Conservation (phyloP, 2,329 filamentous ascomycete genomes). For the Stagonosporopsis cucurbitacearum region DNA sequence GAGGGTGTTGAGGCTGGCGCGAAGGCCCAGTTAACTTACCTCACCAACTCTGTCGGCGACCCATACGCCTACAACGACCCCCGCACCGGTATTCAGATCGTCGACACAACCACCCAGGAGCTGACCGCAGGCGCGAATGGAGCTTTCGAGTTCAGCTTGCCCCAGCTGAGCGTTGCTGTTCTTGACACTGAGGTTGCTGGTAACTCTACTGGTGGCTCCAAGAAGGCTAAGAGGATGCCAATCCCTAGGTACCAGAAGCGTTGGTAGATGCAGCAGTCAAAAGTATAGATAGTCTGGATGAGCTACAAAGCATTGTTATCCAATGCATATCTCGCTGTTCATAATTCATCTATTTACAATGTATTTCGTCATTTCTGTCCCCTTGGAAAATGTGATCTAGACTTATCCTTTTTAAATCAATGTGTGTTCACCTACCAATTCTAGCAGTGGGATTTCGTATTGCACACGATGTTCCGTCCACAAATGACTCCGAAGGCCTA, state of each 20-base stretch:
- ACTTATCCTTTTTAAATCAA: not conserved
- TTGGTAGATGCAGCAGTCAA: not conserved
- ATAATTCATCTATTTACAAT: too few species aligned
- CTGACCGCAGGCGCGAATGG: conserved; percentile 51
- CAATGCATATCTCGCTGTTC: too few species aligned
- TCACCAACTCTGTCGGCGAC: conserved; percentile 51
- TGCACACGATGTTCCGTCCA: not conserved
- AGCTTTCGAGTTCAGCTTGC: conserved; percentile 60
- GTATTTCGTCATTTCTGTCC: too few species aligned
- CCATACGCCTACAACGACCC: conserved; percentile 53
- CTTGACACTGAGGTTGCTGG: conserved; percentile 50
- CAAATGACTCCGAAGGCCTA: not conserved
- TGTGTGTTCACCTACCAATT: not conserved
- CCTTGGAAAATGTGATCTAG: too few species aligned
- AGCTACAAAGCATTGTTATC: too few species aligned
- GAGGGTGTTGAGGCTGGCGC: conserved; percentile 37
- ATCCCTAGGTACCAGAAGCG: conserved; percentile 12
- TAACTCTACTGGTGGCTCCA: conserved; percentile 10
- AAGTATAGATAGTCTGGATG: not conserved
- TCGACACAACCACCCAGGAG: conserved; percentile 28
- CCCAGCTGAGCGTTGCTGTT: conserved; percentile 63
- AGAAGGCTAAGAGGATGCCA: conserved; percentile 16
- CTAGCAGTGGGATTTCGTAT: not conserved
- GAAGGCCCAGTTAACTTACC: conserved; percentile 48
- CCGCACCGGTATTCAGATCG: conserved; percentile 56